Evolutionary conservation across 2,329 filamentous ascomycete genomes (phyloP).

Genomic region (Furcasterigmium sp.): DNA sequence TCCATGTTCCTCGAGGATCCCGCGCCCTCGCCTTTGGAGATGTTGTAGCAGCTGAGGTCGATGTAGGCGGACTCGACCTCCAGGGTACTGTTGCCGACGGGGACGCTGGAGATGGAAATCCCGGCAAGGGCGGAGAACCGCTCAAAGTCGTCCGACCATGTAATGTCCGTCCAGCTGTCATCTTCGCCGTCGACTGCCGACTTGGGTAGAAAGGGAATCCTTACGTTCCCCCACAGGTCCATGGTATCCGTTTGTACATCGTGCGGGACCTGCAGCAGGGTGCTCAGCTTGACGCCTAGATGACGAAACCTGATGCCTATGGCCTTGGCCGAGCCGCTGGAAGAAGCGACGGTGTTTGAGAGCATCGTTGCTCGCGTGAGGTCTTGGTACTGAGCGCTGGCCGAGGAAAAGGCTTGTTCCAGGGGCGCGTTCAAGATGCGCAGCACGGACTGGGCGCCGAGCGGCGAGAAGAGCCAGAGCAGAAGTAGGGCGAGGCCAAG

Average conservation of each 20-base stretch:
- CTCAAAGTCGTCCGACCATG: neutral
- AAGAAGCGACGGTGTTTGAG: neutral
- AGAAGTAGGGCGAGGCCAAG: slow-evolving; percentile 17
- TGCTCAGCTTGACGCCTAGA: slow-evolving; percentile 7
- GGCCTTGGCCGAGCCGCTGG: neutral
- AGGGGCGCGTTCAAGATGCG: slow-evolving; percentile 7
- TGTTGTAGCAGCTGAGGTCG: slow-evolving; percentile 2
- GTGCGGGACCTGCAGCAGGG: slow-evolving; percentile 13
- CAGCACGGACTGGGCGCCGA: slow-evolving; percentile 22
- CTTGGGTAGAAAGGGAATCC: slow-evolving; percentile 14
- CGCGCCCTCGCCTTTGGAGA: neutral
- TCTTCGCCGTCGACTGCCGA: neutral
- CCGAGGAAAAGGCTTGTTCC: neutral
- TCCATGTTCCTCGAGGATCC: neutral
- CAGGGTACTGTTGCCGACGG: slow-evolving; percentile 4
- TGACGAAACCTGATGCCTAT: neutral
- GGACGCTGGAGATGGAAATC: neutral
- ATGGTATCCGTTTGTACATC: slow-evolving; percentile 12
- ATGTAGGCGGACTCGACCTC: slow-evolving; percentile 7
- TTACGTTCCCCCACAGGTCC: slow-evolving; percentile 22
- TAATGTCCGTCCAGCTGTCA: neutral
- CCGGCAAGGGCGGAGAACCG: slow-evolving; percentile 2
- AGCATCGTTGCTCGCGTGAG: neutral
- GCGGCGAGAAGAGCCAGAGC: slow-evolving; percentile 22
- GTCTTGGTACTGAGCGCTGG: slow-evolving; percentile 1